A percentile compares a stretch with the other conserved stretches of the same genome.
phyloP scores from a whole-genome alignment of 805 yeast genomes.

The Starmera caribaea region DNA sequence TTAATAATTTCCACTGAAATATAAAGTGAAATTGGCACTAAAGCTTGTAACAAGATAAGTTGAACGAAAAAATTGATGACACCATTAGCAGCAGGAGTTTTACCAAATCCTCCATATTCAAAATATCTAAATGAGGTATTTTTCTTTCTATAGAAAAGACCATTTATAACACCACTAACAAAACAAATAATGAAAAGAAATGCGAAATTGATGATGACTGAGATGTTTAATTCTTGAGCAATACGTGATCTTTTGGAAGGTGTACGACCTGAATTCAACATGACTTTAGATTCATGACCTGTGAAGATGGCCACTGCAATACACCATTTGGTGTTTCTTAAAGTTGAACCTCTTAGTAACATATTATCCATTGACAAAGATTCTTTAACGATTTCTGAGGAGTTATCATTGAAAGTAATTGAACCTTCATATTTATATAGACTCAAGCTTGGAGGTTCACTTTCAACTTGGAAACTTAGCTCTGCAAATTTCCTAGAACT shows the following conservation, averaged over 20 bases:
- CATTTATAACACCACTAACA: slow-evolving; percentile 62
- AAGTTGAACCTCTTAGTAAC: slow-evolving; percentile 60
- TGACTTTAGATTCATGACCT: slow-evolving; percentile 71
- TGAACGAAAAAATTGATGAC: slow-evolving; percentile 66
- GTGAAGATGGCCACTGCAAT: slow-evolving; percentile 68
- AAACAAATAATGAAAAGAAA: slow-evolving; percentile 58
- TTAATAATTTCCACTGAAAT: slow-evolving; percentile 76
- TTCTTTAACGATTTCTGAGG: slow-evolving; percentile 28
- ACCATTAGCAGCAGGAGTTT: slow-evolving; percentile 58
- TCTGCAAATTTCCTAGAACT: slow-evolving; percentile 37
- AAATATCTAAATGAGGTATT: slow-evolving; percentile 46
- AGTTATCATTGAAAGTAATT: slow-evolving; percentile 38
- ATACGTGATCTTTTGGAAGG: slow-evolving; percentile 71
- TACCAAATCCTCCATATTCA: slow-evolving; percentile 62
- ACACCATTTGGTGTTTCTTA: slow-evolving; percentile 76
- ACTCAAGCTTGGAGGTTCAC: slow-evolving; percentile 77
- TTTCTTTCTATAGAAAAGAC: slow-evolving; percentile 42
- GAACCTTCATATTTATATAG: slow-evolving; percentile 70
- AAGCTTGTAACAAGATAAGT: slow-evolving; percentile 63
- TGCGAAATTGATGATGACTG: slow-evolving; percentile 57
- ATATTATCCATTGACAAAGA: slow-evolving; percentile 60
- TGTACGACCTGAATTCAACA: slow-evolving; percentile 70
- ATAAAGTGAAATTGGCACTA: slow-evolving; percentile 76
- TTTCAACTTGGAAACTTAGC: slow-evolving; percentile 52
- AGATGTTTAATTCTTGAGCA: slow-evolving; percentile 61